Percentiles rank a stretch among this genome's conserved stretches.
Evolutionary conservation across 805 yeast genomes (phyloP).

Genomic region (Hanseniaspora occidentalis): DNA sequence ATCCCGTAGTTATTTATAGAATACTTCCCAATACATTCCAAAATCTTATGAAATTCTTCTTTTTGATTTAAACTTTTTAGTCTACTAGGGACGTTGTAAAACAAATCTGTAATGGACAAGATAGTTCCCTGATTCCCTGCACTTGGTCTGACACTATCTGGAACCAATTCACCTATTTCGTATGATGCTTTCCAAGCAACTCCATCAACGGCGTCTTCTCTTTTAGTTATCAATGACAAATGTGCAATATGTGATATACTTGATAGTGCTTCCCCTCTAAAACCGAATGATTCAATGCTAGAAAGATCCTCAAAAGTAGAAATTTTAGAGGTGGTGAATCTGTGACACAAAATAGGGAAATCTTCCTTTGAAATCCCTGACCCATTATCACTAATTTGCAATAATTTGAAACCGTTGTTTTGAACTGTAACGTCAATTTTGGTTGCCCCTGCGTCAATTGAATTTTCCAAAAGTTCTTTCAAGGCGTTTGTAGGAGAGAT

Average conservation of each 20-base stretch:
- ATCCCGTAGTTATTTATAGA: conserved; percentile 60
- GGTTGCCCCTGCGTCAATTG: conserved; percentile 75
- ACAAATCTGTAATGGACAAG: conserved; percentile 74
- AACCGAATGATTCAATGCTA: conserved; percentile 72
- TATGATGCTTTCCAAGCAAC: conserved; percentile 68
- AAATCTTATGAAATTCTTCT: conserved; percentile 66
- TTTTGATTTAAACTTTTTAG: conserved; percentile 47
- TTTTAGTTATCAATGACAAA: conserved; percentile 67
- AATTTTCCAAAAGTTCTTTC: conserved; percentile 85
- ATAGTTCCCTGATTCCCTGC: conserved; percentile 89
- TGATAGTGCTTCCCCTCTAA: conserved; percentile 94
- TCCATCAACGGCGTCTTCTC: conserved; percentile 20
- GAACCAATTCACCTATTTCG: conserved; percentile 46
- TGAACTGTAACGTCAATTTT: conserved; percentile 67
- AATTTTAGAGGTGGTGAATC: conserved; percentile 88
- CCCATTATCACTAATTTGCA: conserved; percentile 88
- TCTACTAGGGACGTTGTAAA: conserved; percentile 78
- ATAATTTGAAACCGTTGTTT: conserved; percentile 81
- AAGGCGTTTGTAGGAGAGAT: conserved; percentile 89
- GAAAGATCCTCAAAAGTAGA: conserved; percentile 60
- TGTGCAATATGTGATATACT: conserved; percentile 85
- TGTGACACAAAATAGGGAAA: conserved; percentile 65
- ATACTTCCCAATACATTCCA: conserved; percentile 76
- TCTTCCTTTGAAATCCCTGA: conserved; percentile 66
- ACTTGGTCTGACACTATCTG: conserved; percentile 45